phyloP scores from a whole-genome alignment of 441 rosid genomes.

The Erysimum pusillum region DNA sequence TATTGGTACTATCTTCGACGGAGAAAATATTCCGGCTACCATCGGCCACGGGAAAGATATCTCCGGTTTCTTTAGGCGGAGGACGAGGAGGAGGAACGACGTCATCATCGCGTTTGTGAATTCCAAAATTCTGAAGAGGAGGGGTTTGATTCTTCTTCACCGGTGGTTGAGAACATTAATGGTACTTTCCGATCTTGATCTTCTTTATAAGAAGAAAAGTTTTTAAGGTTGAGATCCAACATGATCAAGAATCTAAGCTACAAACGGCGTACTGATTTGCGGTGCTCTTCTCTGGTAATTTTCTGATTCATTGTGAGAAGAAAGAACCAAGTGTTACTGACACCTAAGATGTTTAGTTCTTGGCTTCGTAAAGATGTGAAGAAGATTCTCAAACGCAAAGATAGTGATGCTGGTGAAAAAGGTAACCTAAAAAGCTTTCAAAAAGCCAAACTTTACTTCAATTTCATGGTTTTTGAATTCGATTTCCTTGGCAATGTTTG shows the following conservation, averaged over 20 bases:
- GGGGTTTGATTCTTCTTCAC: constrained; percentile 60
- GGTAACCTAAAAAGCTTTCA: no score
- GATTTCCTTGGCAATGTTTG: no score
- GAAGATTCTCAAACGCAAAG: no score
- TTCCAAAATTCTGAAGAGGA: constrained; percentile 63
- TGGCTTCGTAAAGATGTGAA: no score
- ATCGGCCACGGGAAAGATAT: constrained; percentile 59
- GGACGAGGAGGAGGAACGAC: constrained; percentile 28
- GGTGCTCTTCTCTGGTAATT: no score
- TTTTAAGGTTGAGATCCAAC: constrained; percentile 86
- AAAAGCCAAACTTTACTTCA: no score
- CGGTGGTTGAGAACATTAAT: constrained; percentile 35
- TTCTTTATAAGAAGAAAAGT: constrained; percentile 50
- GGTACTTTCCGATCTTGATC: constrained; percentile 44
- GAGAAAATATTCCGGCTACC: constrained; percentile 41
- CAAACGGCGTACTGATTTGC: constrained; percentile 21
- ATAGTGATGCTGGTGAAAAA: no score
- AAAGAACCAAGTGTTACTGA: no score
- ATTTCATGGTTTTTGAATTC: no score
- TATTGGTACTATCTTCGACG: constrained; percentile 39
- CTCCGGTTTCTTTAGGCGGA: constrained; percentile 44
- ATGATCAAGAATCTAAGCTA: constrained; percentile 40
- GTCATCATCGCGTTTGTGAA: constrained; percentile 56
- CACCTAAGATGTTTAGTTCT: no score
- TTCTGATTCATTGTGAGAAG: no score